Evolutionary conservation across 208 protist species (phyloP).

Genomic region (Leishmania martiniquensis): DNA sequence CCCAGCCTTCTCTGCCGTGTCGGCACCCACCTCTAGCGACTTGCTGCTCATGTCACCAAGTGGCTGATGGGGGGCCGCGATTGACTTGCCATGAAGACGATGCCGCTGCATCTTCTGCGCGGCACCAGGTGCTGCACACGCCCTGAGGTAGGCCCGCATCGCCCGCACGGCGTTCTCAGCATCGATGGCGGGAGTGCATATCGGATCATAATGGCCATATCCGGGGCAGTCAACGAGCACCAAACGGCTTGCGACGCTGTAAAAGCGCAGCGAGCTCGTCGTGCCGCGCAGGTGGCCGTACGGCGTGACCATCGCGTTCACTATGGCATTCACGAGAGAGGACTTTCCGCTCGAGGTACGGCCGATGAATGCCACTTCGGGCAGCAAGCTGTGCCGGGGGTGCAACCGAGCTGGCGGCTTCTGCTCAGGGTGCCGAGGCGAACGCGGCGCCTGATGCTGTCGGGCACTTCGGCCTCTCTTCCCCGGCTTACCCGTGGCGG

Average conservation of each 20-base stretch:
- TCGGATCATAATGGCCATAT: conserved; percentile 86
- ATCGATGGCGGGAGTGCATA: conserved; percentile 59
- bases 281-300: conserved; percentile 90
- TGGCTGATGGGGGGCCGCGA: background rate
- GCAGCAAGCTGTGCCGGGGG: conserved; percentile 39
- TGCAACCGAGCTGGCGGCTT: background rate
- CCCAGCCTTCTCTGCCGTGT: background rate
- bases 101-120: background rate
- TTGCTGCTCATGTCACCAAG: background rate
- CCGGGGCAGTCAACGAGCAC: conserved; percentile 88
- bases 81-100: background rate
- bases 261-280: conserved; percentile 78
- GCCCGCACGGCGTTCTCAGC: conserved; percentile 70
- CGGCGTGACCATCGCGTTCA: conserved; percentile 81
- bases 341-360: conserved; percentile 89
- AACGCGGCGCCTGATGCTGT: background rate
- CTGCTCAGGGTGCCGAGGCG: background rate
- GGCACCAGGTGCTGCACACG: conserved; percentile 22
- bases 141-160: conserved; percentile 72
- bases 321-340: conserved; percentile 83
- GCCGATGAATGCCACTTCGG: conserved; percentile 89
- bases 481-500: background rate
- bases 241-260: conserved; percentile 65
- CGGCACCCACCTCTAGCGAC: background rate
- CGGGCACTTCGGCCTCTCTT: background rate